Evolutionary conservation across 2,329 filamentous ascomycete genomes (phyloP).

Genomic region (Phaeophleospora eucalypticola): DNA sequence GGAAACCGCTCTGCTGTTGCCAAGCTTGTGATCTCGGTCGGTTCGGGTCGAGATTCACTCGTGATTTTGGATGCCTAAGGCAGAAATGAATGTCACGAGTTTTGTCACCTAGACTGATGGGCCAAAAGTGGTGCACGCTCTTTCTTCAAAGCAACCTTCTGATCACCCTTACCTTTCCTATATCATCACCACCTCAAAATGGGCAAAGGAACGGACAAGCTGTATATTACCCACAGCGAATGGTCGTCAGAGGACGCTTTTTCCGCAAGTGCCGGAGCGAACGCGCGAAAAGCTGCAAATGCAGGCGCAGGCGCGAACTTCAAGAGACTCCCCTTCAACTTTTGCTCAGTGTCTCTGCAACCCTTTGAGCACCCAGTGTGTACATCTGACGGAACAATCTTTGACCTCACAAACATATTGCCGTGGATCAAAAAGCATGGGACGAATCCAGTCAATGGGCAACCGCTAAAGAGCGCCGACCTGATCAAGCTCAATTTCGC

Average conservation of each 20-base stretch:
- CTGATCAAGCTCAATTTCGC: slow-evolving; percentile 87
- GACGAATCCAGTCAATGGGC: slow-evolving; percentile 84
- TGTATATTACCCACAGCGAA: slow-evolving; percentile 88
- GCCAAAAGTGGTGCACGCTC: too few species aligned
- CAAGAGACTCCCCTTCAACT: slow-evolving; percentile 92
- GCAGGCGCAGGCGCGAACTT: slow-evolving; percentile 61
- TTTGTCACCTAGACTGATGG: too few species aligned
- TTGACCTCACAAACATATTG: slow-evolving; percentile 90
- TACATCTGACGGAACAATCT: slow-evolving; percentile 80
- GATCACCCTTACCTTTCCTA: neutral
- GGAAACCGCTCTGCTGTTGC: too few species aligned
- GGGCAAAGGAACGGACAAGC: slow-evolving; percentile 35
- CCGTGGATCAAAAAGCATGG: slow-evolving; percentile 91
- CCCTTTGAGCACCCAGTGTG: slow-evolving; percentile 95
- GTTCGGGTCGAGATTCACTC: too few species aligned
- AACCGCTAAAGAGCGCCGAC: slow-evolving; percentile 72
- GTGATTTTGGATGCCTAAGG: too few species aligned
- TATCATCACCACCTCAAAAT: neutral
- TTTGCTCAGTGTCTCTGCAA: slow-evolving; percentile 91
- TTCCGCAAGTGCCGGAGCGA: slow-evolving; percentile 71
- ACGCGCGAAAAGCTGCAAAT: slow-evolving; percentile 53
- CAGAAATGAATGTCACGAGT: too few species aligned
- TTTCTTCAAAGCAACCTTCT: too few species aligned
- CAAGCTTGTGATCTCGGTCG: too few species aligned
- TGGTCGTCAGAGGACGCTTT: slow-evolving; percentile 91